Evolutionary conservation across 192 early-diverging fungal genomes (phyloP).

Genomic region (Coemansia sp.): DNA sequence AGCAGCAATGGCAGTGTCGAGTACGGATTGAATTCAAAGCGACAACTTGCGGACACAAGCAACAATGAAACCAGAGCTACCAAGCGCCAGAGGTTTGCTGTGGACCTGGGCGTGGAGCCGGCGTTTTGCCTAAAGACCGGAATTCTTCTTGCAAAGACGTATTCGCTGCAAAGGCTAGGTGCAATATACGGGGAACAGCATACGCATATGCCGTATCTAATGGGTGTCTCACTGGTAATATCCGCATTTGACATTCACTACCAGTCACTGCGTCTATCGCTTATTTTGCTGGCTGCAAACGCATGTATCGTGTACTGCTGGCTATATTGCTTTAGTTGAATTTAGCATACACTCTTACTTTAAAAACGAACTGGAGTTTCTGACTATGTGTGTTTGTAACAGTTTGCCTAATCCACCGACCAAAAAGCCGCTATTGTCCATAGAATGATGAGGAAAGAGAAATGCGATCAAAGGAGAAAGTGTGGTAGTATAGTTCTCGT

Average conservation of each 20-base stretch:
- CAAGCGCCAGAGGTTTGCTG: conserved; percentile 3
- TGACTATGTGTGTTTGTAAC: too few species aligned
- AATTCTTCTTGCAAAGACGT: conserved; percentile 31
- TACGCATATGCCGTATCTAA: conserved; percentile 10
- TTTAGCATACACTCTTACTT: too few species aligned
- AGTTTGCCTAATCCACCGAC: too few species aligned
- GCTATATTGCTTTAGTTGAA: not conserved
- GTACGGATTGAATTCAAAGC: not conserved
- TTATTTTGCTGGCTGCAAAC: conserved; percentile 24
- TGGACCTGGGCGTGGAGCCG: not conserved
- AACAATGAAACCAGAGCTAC: not conserved
- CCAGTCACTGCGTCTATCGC: conserved; percentile 17
- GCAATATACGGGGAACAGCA: conserved; percentile 1
- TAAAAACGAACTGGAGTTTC: not conserved
- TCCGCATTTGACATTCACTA: conserved; percentile 41
- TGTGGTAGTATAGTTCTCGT: too few species aligned
- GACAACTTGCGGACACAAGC: not conserved
- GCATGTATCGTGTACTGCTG: not conserved
- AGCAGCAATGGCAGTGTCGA: not conserved
- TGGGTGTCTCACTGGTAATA: conserved; percentile 26
- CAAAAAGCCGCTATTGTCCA: too few species aligned
- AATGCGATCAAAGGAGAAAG: too few species aligned
- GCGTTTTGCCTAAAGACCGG: conserved; percentile 39
- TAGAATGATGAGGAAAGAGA: too few species aligned
- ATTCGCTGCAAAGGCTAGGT: conserved; percentile 23